phyloP scores from a whole-genome alignment of 768 basidiomycete species.

The Tylopilus rubrobrunneus region DNA sequence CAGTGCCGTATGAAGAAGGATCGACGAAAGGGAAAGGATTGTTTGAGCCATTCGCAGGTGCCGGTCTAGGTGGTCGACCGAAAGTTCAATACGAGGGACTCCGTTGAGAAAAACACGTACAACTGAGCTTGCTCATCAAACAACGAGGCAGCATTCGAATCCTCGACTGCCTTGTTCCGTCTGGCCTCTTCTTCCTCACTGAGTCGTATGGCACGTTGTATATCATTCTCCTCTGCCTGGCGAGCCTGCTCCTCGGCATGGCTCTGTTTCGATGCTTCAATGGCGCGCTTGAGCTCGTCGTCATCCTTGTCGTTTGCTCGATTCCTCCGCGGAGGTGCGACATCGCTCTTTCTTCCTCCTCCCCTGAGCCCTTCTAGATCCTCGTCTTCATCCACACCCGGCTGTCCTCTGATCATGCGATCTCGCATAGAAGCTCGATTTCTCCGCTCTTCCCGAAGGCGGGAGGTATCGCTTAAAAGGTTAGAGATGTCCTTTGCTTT shows the following conservation, averaged over 20 bases:
- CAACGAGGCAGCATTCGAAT: conserved; percentile 66
- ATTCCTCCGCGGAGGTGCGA: conserved; percentile 18
- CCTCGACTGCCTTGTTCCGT: conserved; percentile 65
- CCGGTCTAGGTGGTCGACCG: conserved; percentile 20
- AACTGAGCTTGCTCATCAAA: conserved; percentile 85
- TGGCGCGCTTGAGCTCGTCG: conserved; percentile 79
- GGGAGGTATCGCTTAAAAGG: conserved; percentile 78
- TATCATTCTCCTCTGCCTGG: conserved; percentile 72
- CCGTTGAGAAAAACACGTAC: conserved; percentile 42
- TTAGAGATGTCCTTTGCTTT: conserved; percentile 99
- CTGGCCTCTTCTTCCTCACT: conserved; percentile 89
- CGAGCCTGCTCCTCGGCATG: conserved; percentile 65
- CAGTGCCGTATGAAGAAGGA: conserved; percentile 54
- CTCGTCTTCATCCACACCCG: conserved; percentile 35
- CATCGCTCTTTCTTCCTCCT: conserved; percentile 2
- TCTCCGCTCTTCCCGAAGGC: conserved; percentile 82
- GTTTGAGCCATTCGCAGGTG: conserved; percentile 31
- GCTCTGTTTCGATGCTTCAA: conserved; percentile 83
- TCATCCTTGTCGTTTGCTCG: conserved; percentile 52
- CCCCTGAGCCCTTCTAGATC: background rate
- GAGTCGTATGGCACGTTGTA: conserved; percentile 75
- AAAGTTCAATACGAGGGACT: conserved; percentile 4
- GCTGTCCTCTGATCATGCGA: conserved; percentile 75
- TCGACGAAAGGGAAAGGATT: conserved; percentile 64
- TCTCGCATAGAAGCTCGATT: conserved; percentile 90